Base-by-base conservation (phyloP, 2,329 filamentous ascomycete species). In the Cytospora chrysosperma region DNA sequence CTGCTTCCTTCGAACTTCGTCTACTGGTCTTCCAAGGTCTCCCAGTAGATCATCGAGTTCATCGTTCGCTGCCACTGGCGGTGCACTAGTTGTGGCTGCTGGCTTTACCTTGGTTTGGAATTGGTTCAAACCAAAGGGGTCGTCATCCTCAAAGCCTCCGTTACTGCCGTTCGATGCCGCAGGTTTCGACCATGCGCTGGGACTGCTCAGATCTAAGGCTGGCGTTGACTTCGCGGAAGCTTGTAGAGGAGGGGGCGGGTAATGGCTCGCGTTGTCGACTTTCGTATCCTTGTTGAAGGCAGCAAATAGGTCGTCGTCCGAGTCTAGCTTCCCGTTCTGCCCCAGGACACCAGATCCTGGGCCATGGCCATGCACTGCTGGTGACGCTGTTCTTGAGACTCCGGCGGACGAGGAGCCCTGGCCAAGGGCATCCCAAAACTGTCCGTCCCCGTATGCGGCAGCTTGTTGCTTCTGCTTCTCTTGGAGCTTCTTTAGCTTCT, bases 61-160 rank as follows among this genome's bases (percentile, higher is more conserved):
- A n/a, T 75, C 75, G 0, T 68, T 61, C 68, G 66, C 56, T 57
- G 57, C 24, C 67, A 71, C 10, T 65, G 70, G 28, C 72, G 70
- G 26, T 68, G 73, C 68, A 26, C 73, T 66, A 5, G 73, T 62
- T 32, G 70, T 52, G 61, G 67, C 32, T 58, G 66, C 59, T 1
- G 68, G 59, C 9, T 37, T 61, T 1, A 66, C 5, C 69, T 78
- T 76, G 72, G 74, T 76, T 67, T 85, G 84, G 70, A 92, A 74
- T 67, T 89, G 80, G 64, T 82, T 88, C 40, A 97, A 78, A 0
- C 92, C 94, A 73, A 98, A 97, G 2, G 93, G 92, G 72, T 97
- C 92, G 72, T 96, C 92, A 32, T 85, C 81, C 15, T 75, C 77
- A 66, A 87, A 77, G 0, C 69, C 74, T 13, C 71, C 73, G 19